Percentiles rank a stretch among this genome's conserved stretches.
These are phyloP conservation scores for Yarrowia deformans DNA, from an alignment of 805 yeast species.

Conservation along the genomic window DNA sequence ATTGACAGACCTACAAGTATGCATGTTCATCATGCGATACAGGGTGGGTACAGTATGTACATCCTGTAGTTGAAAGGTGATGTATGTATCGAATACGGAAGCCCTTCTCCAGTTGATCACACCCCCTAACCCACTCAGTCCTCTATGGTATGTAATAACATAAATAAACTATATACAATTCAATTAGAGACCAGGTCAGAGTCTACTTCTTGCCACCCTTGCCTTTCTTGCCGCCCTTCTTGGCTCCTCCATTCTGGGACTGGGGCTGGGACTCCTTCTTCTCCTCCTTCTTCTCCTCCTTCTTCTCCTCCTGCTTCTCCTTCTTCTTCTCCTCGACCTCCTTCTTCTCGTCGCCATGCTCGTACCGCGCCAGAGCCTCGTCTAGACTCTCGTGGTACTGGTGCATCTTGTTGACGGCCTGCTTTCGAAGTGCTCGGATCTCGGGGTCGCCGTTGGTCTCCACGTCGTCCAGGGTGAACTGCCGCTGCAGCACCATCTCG, in stretches of 20 bases:
- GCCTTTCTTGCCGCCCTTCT: conserved; percentile 5
- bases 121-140: too few relatives aligned
- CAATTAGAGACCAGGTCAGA: too few relatives aligned
- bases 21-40: too few relatives aligned
- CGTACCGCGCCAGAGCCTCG: conserved; percentile 11
- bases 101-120: too few relatives aligned
- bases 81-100: too few relatives aligned
- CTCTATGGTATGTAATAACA: conserved; percentile 4
- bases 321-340: conserved; percentile 5
- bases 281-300: neutral
- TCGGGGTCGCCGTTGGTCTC: conserved; percentile 49
- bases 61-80: too few relatives aligned
- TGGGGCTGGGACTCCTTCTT: neutral
- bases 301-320: conserved; percentile 2
- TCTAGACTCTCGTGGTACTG: conserved; percentile 48
- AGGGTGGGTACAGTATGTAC: too few relatives aligned
- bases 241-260: neutral
- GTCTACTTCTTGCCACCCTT: conserved; percentile 15
- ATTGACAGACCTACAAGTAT: too few relatives aligned
- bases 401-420: conserved; percentile 50
- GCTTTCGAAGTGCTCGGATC: conserved; percentile 48
- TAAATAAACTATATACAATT: conserved; percentile 23
- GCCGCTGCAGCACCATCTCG: conserved; percentile 50
- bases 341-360: conserved; percentile 1
- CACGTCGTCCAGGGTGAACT: conserved; percentile 50